Conservation (phyloP, 345 rosid genomes). For the Dimocarpus longan region DNA sequence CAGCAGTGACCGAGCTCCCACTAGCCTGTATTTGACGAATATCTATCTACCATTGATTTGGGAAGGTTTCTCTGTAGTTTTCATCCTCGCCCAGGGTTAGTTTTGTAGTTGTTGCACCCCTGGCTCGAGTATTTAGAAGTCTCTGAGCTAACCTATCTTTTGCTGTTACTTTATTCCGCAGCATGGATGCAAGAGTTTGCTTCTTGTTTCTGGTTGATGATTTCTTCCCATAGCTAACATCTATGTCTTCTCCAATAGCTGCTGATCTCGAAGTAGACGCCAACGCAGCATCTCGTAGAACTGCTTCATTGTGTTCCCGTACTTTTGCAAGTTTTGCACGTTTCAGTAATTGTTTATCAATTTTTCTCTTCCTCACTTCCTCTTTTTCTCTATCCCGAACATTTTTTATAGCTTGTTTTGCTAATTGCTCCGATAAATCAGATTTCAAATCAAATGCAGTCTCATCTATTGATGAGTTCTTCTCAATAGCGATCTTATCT, state of each 20-base stretch:
- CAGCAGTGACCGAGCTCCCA: neutral
- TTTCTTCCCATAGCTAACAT: constrained; percentile 32
- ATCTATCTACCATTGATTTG: constrained; percentile 77
- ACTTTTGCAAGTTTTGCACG: constrained; percentile 77
- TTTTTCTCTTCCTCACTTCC: constrained; percentile 54
- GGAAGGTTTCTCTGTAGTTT: constrained; percentile 65
- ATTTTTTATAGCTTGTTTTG: constrained; percentile 78
- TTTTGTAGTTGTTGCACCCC: constrained; percentile 52
- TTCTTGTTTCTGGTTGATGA: constrained; percentile 50
- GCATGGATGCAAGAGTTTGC: constrained; percentile 62
- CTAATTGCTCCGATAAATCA: constrained; percentile 55
- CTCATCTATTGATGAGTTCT: constrained; percentile 33
- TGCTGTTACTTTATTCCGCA: constrained; percentile 60
- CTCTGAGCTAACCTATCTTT: constrained; percentile 64
- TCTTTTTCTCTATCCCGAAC: constrained; percentile 58
- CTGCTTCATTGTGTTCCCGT: constrained; percentile 73
- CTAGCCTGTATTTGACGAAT: neutral
- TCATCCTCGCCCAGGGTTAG: constrained; percentile 58
- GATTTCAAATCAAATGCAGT: constrained; percentile 36
- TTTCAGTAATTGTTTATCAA: constrained; percentile 47
- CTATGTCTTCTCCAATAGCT: constrained; percentile 44
- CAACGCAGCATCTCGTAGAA: constrained; percentile 74
- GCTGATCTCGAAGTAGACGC: constrained; percentile 77
- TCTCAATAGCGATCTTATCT: constrained; percentile 35
- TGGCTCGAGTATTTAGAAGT: constrained; percentile 51